Percentiles rank a stretch among this genome's conserved stretches.
Conservation (phyloP, 331 rosid species). For the Malus hybrid region DNA sequence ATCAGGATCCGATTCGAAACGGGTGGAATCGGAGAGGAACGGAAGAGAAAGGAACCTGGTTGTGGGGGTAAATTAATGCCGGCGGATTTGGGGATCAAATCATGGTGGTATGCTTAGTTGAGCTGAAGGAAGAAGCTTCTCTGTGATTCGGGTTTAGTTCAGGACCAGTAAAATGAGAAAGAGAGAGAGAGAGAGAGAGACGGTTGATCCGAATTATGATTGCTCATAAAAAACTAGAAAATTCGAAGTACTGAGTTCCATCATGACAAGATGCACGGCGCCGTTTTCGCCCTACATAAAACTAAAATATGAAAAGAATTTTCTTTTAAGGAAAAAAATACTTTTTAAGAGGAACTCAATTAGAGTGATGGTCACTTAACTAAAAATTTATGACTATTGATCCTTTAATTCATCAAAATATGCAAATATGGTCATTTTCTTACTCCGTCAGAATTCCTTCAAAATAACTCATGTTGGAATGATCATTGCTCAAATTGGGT, state of each 20-base stretch:
- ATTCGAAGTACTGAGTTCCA: background rate
- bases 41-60: slow-evolving; percentile 27
- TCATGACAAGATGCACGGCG: background rate
- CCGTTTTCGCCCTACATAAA: background rate
- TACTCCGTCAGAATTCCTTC: too few species aligned
- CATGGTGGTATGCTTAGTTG: slow-evolving; percentile 15
- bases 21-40: background rate
- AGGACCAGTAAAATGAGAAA: background rate
- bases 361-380: too few species aligned
- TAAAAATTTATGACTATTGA: too few species aligned
- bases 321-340: too few species aligned
- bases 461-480: too few species aligned
- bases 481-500: too few species aligned
- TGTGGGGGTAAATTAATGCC: background rate
- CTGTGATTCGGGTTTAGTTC: background rate
- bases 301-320: too few species aligned
- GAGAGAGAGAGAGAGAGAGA: background rate
- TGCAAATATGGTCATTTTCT: too few species aligned
- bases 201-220: background rate
- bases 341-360: too few species aligned
- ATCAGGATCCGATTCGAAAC: slow-evolving; percentile 14
- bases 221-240: background rate
- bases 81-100: slow-evolving; percentile 31
- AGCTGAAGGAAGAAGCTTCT: slow-evolving; percentile 9
- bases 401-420: too few species aligned